phyloP scores from a whole-genome alignment of 129 eudicot species.

The Rutidosis leptorrhynchoides region DNA sequence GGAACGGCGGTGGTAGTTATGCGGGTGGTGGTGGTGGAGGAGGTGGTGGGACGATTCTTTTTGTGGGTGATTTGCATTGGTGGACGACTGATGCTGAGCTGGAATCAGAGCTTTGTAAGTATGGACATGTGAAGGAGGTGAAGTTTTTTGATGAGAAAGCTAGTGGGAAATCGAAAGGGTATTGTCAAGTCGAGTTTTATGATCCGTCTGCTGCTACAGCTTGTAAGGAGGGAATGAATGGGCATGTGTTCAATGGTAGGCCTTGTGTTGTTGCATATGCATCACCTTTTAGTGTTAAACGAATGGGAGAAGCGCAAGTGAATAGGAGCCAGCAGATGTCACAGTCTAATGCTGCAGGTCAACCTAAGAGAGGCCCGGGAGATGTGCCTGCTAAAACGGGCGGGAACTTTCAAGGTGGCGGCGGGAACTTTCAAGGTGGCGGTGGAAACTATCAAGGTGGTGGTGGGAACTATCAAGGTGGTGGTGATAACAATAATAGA shows the following conservation, averaged over 20 bases:
- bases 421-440: conserved; percentile 46
- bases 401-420: conserved; percentile 36
- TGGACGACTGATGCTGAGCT: conserved; percentile 93
- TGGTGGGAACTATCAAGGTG: too few relatives aligned
- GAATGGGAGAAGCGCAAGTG: conserved; percentile 79
- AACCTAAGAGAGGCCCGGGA: conserved; percentile 47
- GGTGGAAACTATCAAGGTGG: too few relatives aligned
- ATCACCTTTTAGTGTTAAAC: conserved; percentile 60
- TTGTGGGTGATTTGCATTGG: conserved; percentile 95
- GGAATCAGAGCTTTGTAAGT: conserved; percentile 61
- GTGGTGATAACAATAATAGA: conserved; percentile 36
- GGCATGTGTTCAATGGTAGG: conserved; percentile 78
- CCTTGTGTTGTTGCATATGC: conserved; percentile 91
- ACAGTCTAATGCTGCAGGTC: conserved; percentile 36
- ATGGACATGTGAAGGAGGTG: conserved; percentile 77
- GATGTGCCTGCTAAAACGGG: conserved; percentile 41
- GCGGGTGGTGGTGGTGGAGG: too few relatives aligned
- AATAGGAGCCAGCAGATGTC: conserved; percentile 52
- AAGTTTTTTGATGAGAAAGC: conserved; percentile 80
- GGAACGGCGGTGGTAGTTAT: conserved; percentile 37
- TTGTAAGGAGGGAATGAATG: conserved; percentile 91
- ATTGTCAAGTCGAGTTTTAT: conserved; percentile 81
- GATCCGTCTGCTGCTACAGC: conserved; percentile 64
- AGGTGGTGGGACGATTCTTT: conserved; percentile 60
- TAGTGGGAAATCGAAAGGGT: conserved; percentile 87